Conservation (phyloP, 225 moss, liverwort and hornwort species). For the Takakia lepidozioides region DNA sequence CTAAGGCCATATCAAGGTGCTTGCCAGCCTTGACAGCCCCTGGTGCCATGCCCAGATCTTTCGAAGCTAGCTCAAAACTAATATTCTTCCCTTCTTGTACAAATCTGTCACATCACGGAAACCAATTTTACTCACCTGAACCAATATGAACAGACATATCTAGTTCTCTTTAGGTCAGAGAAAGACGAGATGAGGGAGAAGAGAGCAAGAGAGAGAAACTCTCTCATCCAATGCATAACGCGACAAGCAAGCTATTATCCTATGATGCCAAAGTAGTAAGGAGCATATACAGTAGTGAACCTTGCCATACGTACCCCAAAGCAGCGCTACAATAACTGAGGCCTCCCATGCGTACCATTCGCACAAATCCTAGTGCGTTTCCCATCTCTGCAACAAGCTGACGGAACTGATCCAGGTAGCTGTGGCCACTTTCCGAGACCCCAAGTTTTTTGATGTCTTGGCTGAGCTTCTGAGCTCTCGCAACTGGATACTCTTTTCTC, state of each 20-base stretch:
- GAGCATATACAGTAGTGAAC: not conserved
- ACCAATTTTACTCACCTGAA: too few species aligned
- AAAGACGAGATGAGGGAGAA: too few species aligned
- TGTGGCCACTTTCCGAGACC: conserved; percentile 74
- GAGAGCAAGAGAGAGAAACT: too few species aligned
- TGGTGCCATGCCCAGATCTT: conserved; percentile 59
- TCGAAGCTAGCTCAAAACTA: conserved; percentile 77
- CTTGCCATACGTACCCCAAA: conserved; percentile 58
- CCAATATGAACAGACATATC: too few species aligned
- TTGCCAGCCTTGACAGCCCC: conserved; percentile 71
- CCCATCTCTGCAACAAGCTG: conserved; percentile 94
- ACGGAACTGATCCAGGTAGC: conserved; percentile 94
- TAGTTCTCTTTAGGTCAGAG: too few species aligned
- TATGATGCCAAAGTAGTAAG: too few species aligned
- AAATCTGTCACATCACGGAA: conserved; percentile 46
- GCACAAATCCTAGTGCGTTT: conserved; percentile 95
- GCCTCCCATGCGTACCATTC: conserved; percentile 95
- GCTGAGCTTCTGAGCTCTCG: conserved; percentile 81
- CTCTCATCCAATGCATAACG: too few species aligned
- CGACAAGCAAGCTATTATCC: too few species aligned
- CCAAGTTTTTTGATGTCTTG: conserved; percentile 87
- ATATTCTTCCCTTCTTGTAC: conserved; percentile 68
- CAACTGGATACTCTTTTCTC: conserved; percentile 68
- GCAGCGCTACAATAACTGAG: conserved; percentile 95
- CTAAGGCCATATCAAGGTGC: conserved; percentile 75